Evolutionary conservation across 2,329 filamentous ascomycete genomes (phyloP).

Genomic region (Lachnellula arida): DNA sequence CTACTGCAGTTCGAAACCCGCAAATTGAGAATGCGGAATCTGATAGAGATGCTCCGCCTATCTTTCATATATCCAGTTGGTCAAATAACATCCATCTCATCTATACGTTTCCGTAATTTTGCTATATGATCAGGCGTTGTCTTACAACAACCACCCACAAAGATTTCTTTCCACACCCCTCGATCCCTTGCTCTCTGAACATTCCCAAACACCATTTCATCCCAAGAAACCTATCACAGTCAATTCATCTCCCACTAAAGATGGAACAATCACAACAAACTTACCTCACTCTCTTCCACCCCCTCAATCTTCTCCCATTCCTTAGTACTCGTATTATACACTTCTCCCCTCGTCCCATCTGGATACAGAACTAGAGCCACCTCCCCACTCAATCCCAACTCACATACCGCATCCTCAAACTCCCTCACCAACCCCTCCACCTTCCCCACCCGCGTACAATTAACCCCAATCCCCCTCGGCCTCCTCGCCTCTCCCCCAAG

Average conservation of each 20-base stretch:
- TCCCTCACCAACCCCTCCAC: constrained; percentile 49
- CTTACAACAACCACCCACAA: constrained; percentile 45
- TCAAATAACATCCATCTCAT: constrained; percentile 6
- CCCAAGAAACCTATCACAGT: constrained; percentile 32
- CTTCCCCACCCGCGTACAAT: constrained; percentile 64
- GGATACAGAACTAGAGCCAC: constrained; percentile 58
- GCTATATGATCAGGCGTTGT: constrained; percentile 33
- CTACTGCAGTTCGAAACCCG: too few relatives aligned
- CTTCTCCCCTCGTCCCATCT: constrained; percentile 63
- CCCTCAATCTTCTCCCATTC: constrained; percentile 47
- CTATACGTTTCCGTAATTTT: constrained; percentile 24
- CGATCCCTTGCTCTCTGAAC: constrained; percentile 27
- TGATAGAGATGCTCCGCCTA: too few relatives aligned
- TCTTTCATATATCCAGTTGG: background rate
- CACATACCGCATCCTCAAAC: constrained; percentile 46
- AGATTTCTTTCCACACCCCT: constrained; percentile 30
- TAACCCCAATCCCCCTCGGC: constrained; percentile 63
- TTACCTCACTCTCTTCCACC: constrained; percentile 6
- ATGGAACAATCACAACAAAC: background rate
- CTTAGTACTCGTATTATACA: constrained; percentile 61
- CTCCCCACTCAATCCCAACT: constrained; percentile 34
- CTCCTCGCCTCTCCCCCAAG: constrained; percentile 24
- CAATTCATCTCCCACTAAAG: background rate
- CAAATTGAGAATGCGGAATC: too few relatives aligned
- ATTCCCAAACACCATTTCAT: constrained; percentile 33